These are phyloP conservation scores for Centrapalus pauciflorus DNA, from an alignment of 129 eudicot genomes.

Conservation along the genomic window DNA sequence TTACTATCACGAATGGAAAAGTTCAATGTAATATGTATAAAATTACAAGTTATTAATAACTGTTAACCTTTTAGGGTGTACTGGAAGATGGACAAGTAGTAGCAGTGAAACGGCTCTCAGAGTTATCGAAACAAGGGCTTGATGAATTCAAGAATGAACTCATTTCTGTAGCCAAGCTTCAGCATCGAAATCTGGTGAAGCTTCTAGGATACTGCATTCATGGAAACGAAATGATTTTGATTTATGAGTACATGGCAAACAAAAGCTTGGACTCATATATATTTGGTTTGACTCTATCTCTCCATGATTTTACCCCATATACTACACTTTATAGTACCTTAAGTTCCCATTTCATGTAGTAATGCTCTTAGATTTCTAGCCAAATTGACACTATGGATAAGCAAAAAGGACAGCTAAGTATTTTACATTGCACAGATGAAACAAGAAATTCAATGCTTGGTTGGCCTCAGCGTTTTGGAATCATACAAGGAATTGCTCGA, in stretches of 20 bases:
- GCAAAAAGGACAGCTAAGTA: background rate
- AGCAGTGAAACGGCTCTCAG: slow-evolving; percentile 21
- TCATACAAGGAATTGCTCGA: slow-evolving; percentile 18
- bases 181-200: slow-evolving; percentile 37
- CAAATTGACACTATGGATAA: background rate
- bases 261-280: slow-evolving; percentile 19
- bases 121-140: slow-evolving; percentile 16
- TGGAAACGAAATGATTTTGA: slow-evolving; percentile 21
- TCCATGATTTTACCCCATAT: too few relatives aligned
- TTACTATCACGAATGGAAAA: background rate
- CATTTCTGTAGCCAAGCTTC: slow-evolving; percentile 25
- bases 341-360: background rate
- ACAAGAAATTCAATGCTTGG: slow-evolving; percentile 8
- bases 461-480: slow-evolving; percentile 11
- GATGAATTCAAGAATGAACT: slow-evolving; percentile 24
- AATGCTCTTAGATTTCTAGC: background rate
- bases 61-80: slow-evolving; percentile 7
- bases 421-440: slow-evolving; percentile 9
- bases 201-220: slow-evolving; percentile 36
- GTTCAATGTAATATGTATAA: too few relatives aligned
- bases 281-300: slow-evolving; percentile 13
- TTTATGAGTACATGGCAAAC: slow-evolving; percentile 27
- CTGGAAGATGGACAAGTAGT: slow-evolving; percentile 8
- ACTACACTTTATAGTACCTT: background rate
- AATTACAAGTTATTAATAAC: too few relatives aligned